These are phyloP conservation scores for Agrostemma githago DNA, from an alignment of 148 eudicot genomes.

Conservation along the genomic window DNA sequence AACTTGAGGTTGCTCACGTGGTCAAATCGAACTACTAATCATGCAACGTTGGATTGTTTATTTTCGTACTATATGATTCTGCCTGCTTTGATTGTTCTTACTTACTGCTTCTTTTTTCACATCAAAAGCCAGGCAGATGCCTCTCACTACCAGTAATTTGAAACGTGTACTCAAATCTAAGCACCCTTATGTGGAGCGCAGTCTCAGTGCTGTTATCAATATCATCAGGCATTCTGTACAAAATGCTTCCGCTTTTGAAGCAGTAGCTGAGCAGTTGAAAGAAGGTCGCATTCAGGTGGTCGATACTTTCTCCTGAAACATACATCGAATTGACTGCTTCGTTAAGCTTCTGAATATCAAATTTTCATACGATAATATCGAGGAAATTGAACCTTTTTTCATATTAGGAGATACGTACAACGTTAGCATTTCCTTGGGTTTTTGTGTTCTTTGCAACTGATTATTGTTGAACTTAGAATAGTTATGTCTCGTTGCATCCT, in stretches of 20 bases:
- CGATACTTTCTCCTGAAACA: conserved; percentile 18
- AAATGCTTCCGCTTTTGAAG: conserved; percentile 75
- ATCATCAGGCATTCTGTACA: conserved; percentile 68
- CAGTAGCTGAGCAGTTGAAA: conserved; percentile 57
- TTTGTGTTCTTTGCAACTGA: not conserved
- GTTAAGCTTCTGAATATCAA: not conserved
- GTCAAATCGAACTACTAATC: not conserved
- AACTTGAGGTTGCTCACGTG: not conserved
- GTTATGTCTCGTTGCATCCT: not conserved
- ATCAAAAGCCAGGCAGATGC: conserved; percentile 94
- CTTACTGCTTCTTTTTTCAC: conserved; percentile 14
- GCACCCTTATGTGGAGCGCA: conserved; percentile 82
- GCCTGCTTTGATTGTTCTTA: conserved; percentile 5
- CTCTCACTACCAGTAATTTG: conserved; percentile 63
- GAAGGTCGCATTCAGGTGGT: conserved; percentile 51
- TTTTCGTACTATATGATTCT: not conserved
- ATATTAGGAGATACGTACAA: not conserved
- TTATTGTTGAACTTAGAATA: not conserved
- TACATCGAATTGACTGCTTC: not conserved
- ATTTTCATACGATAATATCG: not conserved
- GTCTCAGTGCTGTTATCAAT: conserved; percentile 68
- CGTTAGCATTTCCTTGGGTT: not conserved
- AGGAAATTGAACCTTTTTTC: not conserved
- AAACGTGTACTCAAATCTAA: conserved; percentile 58
- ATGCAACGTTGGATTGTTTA: not conserved